Evolutionary conservation across 805 yeast species (phyloP).

Genomic region (Candida sithepensis): DNA sequence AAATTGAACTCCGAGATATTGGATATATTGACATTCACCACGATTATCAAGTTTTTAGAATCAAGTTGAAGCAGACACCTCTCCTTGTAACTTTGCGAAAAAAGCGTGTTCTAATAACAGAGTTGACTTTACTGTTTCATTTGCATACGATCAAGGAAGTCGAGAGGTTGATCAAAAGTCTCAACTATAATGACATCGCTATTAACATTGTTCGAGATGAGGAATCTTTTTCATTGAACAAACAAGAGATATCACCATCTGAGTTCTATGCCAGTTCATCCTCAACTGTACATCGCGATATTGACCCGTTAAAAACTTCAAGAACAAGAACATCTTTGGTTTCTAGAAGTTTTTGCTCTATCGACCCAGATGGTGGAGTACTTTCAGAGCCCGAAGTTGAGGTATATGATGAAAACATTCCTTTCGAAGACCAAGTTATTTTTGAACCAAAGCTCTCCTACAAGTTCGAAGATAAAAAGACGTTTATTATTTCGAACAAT

Average conservation of each 20-base stretch:
- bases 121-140: not conserved
- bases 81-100: not conserved
- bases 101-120: not conserved
- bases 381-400: slow-evolving; percentile 8
- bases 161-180: not conserved
- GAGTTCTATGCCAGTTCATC: not conserved
- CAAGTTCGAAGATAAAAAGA: slow-evolving; percentile 50
- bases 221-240: not conserved
- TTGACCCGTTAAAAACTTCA: not conserved
- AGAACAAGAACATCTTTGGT: not conserved
- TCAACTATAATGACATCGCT: not conserved
- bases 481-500: slow-evolving; percentile 54
- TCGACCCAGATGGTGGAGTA: slow-evolving; percentile 35
- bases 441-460: slow-evolving; percentile 39
- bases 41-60: not conserved
- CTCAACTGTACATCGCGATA: not conserved
- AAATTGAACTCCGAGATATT: not conserved
- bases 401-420: slow-evolving; percentile 28
- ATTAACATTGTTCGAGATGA: not conserved
- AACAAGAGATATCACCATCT: not conserved
- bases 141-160: not conserved
- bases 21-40: not conserved
- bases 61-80: not conserved
- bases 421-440: slow-evolving; percentile 27
- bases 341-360: slow-evolving; percentile 27